These are phyloP conservation scores for Boletus sp. DNA, from an alignment of 1,284 basidiomycete species.

Conservation along the genomic window DNA sequence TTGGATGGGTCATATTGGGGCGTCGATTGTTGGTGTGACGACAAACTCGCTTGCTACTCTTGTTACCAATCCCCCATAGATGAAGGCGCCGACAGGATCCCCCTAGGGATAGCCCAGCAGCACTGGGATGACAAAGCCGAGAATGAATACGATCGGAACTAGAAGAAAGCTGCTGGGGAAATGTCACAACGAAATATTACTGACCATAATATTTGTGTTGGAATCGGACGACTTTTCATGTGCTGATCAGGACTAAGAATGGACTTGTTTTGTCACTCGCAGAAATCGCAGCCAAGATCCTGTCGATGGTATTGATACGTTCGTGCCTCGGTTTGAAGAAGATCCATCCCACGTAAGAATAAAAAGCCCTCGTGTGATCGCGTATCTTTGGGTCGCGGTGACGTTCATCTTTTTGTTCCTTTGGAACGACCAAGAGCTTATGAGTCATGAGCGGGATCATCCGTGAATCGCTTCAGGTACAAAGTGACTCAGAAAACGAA, in stretches of 20 bases:
- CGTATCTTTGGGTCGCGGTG: conserved; percentile 50
- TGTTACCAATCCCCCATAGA: conserved; percentile 17
- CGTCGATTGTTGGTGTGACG: background rate
- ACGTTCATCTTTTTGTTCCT: background rate
- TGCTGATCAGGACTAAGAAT: conserved; percentile 1
- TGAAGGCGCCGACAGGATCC: conserved; percentile 15
- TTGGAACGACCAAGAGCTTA: background rate
- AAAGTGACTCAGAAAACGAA: background rate
- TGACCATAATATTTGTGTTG: conserved; percentile 74
- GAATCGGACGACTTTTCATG: conserved; percentile 64
- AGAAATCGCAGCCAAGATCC: conserved; percentile 68
- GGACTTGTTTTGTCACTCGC: conserved; percentile 3
- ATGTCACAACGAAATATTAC: conserved; percentile 24
- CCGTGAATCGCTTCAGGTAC: conserved; percentile 9
- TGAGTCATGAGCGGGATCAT: conserved; percentile 14
- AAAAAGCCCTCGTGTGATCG: conserved; percentile 75
- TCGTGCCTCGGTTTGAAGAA: conserved; percentile 76
- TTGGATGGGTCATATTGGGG: background rate
- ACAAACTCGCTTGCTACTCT: conserved; percentile 18
- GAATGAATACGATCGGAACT: conserved; percentile 15
- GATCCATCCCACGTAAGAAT: conserved; percentile 85
- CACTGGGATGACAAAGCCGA: conserved; percentile 12
- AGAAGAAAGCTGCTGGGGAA: background rate
- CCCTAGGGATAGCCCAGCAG: conserved; percentile 15
- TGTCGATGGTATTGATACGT: conserved; percentile 66